A percentile compares a stretch with the other conserved stretches of the same genome.
These are phyloP conservation scores for Ascochyta rabiei DNA, from an alignment of 2,329 filamentous ascomycete species.

Conservation along the genomic window DNA sequence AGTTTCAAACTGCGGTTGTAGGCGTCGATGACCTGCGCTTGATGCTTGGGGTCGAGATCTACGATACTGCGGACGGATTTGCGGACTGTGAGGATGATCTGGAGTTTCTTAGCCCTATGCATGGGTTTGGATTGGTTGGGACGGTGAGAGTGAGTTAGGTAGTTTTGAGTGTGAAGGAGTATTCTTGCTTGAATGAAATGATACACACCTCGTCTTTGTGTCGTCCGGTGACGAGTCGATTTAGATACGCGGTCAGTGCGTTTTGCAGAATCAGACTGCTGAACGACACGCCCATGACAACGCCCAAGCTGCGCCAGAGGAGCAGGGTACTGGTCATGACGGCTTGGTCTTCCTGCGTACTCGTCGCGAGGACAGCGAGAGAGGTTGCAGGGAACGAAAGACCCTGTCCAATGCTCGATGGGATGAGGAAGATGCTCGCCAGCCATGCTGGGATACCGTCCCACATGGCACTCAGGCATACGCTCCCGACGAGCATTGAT, in stretches of 20 bases:
- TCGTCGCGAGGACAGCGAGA: slow-evolving; percentile 51
- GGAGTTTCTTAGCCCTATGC: too few species aligned
- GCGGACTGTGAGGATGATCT: slow-evolving; percentile 56
- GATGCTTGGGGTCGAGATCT: slow-evolving; percentile 53
- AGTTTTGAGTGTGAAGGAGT: too few species aligned
- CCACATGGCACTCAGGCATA: slow-evolving; percentile 47
- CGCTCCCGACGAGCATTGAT: slow-evolving; percentile 45
- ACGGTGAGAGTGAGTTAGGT: too few species aligned
- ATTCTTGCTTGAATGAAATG: too few species aligned
- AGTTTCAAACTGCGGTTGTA: slow-evolving; percentile 48
- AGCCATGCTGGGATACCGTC: slow-evolving; percentile 49
- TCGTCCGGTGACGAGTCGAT: slow-evolving; percentile 62
- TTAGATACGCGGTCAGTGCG: slow-evolving; percentile 65
- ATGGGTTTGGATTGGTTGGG: too few species aligned
- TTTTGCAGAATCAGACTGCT: slow-evolving; percentile 78
- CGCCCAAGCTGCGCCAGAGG: slow-evolving; percentile 73
- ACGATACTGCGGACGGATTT: slow-evolving; percentile 58
- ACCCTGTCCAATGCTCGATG: slow-evolving; percentile 50
- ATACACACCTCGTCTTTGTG: slow-evolving; percentile 58
- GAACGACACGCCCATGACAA: slow-evolving; percentile 73
- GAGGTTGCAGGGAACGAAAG: slow-evolving; percentile 51
- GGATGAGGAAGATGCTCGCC: slow-evolving; percentile 50
- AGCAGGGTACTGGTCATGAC: slow-evolving; percentile 69
- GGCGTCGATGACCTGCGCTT: slow-evolving; percentile 53
- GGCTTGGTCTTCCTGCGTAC: slow-evolving; percentile 52